Evolutionary conservation across 2,329 filamentous ascomycete species (phyloP), one percentile per base, ranked within the genome.

Genomic region (Fusarium austroafricanum): DNA sequence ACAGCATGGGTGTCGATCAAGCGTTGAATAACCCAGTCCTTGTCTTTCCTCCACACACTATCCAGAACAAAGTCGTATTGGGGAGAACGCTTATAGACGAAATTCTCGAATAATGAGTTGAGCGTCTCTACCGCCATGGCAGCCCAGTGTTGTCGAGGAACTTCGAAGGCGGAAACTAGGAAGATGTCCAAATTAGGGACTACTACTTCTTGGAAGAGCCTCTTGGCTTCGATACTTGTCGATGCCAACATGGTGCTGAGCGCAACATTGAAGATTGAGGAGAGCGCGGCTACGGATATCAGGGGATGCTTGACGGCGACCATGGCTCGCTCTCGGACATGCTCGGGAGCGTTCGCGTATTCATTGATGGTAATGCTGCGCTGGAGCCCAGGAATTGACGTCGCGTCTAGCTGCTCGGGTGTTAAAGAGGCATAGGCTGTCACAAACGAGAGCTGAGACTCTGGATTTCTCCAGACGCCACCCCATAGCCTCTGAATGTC

Each of bases 371-470:
- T 88, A 75, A 97, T 96, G 4, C 93, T 93, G 23, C 89, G 86
- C 56, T 92, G 88, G 35, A 98, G 85, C 33, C 91, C 89, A 1
- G 94, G 95, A 60, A 98, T 96, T 35, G 91, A 92, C 14, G 90
- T 91, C 5, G 93, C 91, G 76, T 98, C 94, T 26, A 97, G 85
- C 73, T 94, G 88, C 28, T 92, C 87, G 1, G 90, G 86, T 14
- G 87, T 87, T 57, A 94, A 86, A 6, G 92, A 92, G 21, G 95
- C 85, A 76, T 95, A 97, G 18, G 94, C 94, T 67, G 91, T 91
- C 54, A 98, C 88, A 76, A 98, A 97, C n/a, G 94, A 96, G 35
- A 99, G 83, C 69, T 98, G 95, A 0, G 96, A 93, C 65, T 97
- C 90, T 15, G 91, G 87, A 70, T 96, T 88, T 65, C 90, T 89